Conservation (phyloP, 306 rosid genomes). For the Alnus glutinosa region DNA sequence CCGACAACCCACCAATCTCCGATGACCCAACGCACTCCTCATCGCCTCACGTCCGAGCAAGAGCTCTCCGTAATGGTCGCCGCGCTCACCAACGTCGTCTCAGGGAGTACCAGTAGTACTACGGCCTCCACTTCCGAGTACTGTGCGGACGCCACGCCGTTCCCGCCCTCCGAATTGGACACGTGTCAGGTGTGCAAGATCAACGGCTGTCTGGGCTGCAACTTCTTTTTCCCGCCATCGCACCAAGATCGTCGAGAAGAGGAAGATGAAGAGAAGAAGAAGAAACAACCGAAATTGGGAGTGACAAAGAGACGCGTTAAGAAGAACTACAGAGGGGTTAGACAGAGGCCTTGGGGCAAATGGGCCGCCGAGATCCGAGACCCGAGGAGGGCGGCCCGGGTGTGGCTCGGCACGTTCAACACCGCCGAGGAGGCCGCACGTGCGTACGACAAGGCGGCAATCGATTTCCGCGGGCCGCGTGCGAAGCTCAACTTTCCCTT, state of each 20-base stretch:
- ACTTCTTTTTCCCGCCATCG: conserved; percentile 44
- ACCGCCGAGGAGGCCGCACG: conserved; percentile 85
- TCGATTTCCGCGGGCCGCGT: conserved; percentile 84
- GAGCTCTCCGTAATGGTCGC: conserved; percentile 72
- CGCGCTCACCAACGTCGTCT: conserved; percentile 69
- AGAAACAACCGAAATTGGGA: neutral
- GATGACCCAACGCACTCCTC: neutral
- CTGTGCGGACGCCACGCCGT: neutral
- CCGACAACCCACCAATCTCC: neutral
- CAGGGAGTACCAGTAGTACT: conserved; percentile 47
- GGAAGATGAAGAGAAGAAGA: conserved; percentile 29
- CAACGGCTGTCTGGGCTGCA: conserved; percentile 63
- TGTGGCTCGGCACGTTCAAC: conserved; percentile 84
- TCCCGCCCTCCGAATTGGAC: conserved; percentile 24
- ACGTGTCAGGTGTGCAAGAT: conserved; percentile 57
- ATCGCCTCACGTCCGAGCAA: conserved; percentile 54
- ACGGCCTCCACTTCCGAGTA: neutral
- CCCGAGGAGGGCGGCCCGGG: conserved; percentile 67
- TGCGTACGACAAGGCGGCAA: conserved; percentile 83
- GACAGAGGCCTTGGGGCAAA: conserved; percentile 96
- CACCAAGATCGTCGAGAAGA: too few species aligned
- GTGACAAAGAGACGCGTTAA: conserved; percentile 42
- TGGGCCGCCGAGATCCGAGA: conserved; percentile 96
- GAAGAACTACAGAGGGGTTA: conserved; percentile 86
- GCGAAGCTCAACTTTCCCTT: conserved; percentile 88